These are phyloP conservation scores for Dissoconium aciculare DNA, from an alignment of 2,329 filamentous ascomycete species.

Conservation along the genomic window DNA sequence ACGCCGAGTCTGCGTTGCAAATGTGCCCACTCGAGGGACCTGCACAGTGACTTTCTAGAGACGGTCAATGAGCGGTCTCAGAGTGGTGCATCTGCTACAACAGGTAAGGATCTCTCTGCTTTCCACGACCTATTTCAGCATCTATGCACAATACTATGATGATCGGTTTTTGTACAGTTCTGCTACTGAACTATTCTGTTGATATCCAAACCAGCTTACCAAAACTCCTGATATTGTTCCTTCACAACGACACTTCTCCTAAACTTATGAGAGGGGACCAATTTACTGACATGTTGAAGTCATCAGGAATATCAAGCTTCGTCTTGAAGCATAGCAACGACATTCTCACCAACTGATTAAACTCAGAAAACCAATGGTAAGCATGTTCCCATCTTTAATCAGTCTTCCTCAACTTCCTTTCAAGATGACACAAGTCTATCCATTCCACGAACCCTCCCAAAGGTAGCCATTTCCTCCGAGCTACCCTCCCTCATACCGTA, in stretches of 20 bases:
- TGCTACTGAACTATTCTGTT: constrained; percentile 26
- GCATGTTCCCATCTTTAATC: constrained; percentile 3
- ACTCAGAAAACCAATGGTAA: constrained; percentile 8
- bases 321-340: constrained; percentile 1
- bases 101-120: constrained; percentile 2
- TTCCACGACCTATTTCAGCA: constrained; percentile 1
- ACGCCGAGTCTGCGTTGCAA: no score
- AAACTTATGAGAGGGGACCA: no score
- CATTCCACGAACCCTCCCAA: constrained; percentile 25
- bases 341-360: constrained; percentile 1
- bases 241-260: no score
- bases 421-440: constrained; percentile 28
- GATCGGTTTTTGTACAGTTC: constrained; percentile 29
- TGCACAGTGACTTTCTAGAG: no score
- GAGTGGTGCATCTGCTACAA: no score
- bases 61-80: no score
- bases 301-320: neutral
- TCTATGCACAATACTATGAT: constrained; percentile 18
- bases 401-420: no score
- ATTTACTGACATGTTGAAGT: no score
- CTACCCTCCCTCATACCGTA: constrained; percentile 25
- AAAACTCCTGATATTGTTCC: constrained; percentile 24
- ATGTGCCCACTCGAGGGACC: no score
- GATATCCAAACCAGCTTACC: constrained; percentile 26
- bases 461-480: constrained; percentile 24